Evolutionary conservation across 371 early-diverging fungal genomes (phyloP).

Genomic region (Mucor piriformis): DNA sequence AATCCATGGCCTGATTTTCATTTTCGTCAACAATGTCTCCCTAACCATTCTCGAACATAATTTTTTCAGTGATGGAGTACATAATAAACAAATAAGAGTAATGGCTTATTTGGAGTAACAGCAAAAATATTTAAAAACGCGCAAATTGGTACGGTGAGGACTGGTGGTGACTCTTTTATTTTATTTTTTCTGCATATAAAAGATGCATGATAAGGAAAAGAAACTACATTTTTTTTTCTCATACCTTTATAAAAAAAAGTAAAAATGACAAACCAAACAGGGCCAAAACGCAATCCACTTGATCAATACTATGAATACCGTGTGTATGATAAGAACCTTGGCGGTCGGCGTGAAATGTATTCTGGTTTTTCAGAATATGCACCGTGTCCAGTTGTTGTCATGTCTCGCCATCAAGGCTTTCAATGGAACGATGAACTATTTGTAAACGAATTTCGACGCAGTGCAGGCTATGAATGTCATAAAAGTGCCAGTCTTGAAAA

Average conservation of each 20-base stretch:
- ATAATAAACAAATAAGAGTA: no score
- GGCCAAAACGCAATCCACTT: background rate
- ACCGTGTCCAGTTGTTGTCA: slow-evolving; percentile 30
- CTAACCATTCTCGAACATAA: no score
- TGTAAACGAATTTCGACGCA: slow-evolving; percentile 24
- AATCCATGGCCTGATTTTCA: no score
- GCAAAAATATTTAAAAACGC: no score
- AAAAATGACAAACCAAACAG: background rate
- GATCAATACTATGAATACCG: slow-evolving; percentile 38
- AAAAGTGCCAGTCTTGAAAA: slow-evolving; percentile 23
- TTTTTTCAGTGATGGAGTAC: no score
- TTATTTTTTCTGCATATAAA: background rate
- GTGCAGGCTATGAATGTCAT: slow-evolving; percentile 29
- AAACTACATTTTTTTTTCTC: background rate
- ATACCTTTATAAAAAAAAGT: background rate
- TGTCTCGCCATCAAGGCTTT: slow-evolving; percentile 37
- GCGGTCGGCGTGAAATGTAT: background rate
- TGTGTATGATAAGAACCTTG: slow-evolving; percentile 32
- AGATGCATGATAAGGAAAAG: background rate
- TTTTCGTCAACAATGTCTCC: no score
- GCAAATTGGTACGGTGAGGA: no score
- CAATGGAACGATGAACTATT: slow-evolving; percentile 35
- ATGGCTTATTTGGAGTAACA: no score
- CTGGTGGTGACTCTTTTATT: no score
- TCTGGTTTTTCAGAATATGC: slow-evolving; percentile 12